Conservation (phyloP, 2,329 filamentous ascomycete genomes). For the Fusarium sp. region DNA sequence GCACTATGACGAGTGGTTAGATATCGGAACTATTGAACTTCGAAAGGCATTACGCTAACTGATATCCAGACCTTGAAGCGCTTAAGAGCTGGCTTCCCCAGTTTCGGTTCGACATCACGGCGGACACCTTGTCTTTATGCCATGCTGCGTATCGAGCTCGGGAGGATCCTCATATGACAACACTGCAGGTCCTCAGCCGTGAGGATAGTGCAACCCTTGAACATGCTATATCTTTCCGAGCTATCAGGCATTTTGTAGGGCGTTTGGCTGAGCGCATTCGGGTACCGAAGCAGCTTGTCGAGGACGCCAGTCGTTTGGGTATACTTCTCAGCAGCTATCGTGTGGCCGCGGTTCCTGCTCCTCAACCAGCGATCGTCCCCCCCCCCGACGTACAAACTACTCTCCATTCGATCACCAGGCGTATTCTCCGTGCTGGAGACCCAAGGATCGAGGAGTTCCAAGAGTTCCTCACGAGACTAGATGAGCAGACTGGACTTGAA, state of each 20-base stretch:
- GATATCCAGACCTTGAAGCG: neutral
- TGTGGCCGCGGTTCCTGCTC: neutral
- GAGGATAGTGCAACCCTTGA: slow-evolving; percentile 3
- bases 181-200: slow-evolving; percentile 15
- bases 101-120: neutral
- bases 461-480: slow-evolving; percentile 3
- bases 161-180: slow-evolving; percentile 29
- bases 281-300: slow-evolving; percentile 52
- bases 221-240: slow-evolving; percentile 37
- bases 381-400: slow-evolving; percentile 44
- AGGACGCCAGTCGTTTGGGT: slow-evolving; percentile 45
- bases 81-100: slow-evolving; percentile 26
- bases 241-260: slow-evolving; percentile 56
- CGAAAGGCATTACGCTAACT: neutral
- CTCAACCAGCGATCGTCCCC: slow-evolving; percentile 32
- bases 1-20: slow-evolving; percentile 8
- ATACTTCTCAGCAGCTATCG: slow-evolving; percentile 45
- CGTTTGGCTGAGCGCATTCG: slow-evolving; percentile 58
- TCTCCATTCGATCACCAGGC: slow-evolving; percentile 47
- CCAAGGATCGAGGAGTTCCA: slow-evolving; percentile 1
- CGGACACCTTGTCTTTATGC: slow-evolving; percentile 9
- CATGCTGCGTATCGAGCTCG: slow-evolving; percentile 29
- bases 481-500: slow-evolving; percentile 10
- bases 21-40: neutral
- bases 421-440: slow-evolving; percentile 44